phyloP scores from a whole-genome alignment of 495 filamentous ascomycete genomes.

The Rhypophila decipiens region DNA sequence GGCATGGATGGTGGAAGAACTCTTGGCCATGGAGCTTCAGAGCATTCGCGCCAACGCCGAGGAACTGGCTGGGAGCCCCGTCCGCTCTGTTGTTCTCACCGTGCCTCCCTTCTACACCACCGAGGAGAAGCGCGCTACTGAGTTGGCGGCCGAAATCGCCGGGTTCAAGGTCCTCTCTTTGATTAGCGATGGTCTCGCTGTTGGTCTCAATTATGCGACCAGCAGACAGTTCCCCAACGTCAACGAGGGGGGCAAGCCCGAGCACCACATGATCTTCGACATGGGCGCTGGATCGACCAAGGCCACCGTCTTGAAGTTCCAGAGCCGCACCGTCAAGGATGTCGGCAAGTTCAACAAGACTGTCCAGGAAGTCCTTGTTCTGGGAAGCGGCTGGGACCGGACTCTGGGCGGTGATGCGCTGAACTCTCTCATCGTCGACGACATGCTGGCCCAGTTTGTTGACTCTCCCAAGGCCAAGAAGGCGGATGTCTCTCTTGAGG shows the following conservation, averaged over 20 bases:
- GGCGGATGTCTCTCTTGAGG: conserved; percentile 49
- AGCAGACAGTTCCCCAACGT: conserved; percentile 80
- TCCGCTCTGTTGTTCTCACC: conserved; percentile 81
- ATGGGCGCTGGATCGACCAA: conserved; percentile 98
- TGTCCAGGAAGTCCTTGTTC: conserved; percentile 80
- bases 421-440: conserved; percentile 78
- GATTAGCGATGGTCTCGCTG: conserved; percentile 85
- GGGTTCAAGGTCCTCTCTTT: conserved; percentile 79
- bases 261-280: conserved; percentile 90
- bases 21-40: conserved; percentile 94
- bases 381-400: conserved; percentile 84
- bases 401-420: conserved; percentile 85
- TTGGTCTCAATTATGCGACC: conserved; percentile 92
- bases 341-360: conserved; percentile 94
- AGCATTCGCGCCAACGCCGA: conserved; percentile 84
- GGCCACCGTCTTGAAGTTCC: conserved; percentile 87
- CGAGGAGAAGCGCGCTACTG: conserved; percentile 79
- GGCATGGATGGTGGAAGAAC: conserved; percentile 82
- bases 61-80: conserved; percentile 66
- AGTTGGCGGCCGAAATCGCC: conserved; percentile 77
- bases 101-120: conserved; percentile 86
- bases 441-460: conserved; percentile 77
- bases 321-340: conserved; percentile 84
- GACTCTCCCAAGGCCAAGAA: conserved; percentile 65
- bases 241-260: conserved; percentile 78